phyloP scores from a whole-genome alignment of 805 yeast species.

The Cyberlindnera sargentensis region DNA sequence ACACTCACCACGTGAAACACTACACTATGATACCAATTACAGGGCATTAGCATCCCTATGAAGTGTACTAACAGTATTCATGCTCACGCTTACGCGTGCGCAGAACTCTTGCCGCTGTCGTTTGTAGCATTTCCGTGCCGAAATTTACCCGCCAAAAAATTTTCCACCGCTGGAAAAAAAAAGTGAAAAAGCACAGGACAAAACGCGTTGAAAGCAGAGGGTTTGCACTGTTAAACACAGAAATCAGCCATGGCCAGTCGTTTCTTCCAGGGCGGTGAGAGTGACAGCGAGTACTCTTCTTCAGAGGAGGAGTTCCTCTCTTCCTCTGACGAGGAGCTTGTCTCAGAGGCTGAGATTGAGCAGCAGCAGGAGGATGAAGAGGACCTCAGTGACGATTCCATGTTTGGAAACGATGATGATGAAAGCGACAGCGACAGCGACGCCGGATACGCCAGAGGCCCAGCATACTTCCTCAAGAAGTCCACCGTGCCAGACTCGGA shows the following conservation, averaged over 20 bases:
- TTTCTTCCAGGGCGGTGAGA: conserved; percentile 61
- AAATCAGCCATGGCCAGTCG: conserved; percentile 61
- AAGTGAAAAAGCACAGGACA: conserved; percentile 12
- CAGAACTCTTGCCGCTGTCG: neutral
- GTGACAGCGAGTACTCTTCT: conserved; percentile 37
- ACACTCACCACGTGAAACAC: too few relatives aligned
- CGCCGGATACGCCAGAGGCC: conserved; percentile 36
- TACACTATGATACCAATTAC: too few relatives aligned
- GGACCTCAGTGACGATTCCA: conserved; percentile 25
- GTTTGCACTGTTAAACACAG: too few relatives aligned
- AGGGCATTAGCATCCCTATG: too few relatives aligned
- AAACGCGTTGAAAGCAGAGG: neutral
- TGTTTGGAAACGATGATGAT: conserved; percentile 30
- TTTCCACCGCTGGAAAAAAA: conserved; percentile 11
- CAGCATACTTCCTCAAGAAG: conserved; percentile 37
- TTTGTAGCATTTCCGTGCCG: neutral
- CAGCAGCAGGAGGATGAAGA: conserved; percentile 23
- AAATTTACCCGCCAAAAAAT: conserved; percentile 7
- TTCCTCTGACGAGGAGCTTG: conserved; percentile 31
- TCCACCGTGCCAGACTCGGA: conserved; percentile 32
- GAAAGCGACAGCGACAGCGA: conserved; percentile 37
- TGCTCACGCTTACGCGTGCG: neutral
- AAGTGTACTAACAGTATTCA: too few relatives aligned
- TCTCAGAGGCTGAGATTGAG: conserved; percentile 25
- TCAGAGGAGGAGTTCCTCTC: conserved; percentile 38